Evolutionary conservation across 2,329 filamentous ascomycete species (phyloP).

Genomic region (Cladosporium sp.): DNA sequence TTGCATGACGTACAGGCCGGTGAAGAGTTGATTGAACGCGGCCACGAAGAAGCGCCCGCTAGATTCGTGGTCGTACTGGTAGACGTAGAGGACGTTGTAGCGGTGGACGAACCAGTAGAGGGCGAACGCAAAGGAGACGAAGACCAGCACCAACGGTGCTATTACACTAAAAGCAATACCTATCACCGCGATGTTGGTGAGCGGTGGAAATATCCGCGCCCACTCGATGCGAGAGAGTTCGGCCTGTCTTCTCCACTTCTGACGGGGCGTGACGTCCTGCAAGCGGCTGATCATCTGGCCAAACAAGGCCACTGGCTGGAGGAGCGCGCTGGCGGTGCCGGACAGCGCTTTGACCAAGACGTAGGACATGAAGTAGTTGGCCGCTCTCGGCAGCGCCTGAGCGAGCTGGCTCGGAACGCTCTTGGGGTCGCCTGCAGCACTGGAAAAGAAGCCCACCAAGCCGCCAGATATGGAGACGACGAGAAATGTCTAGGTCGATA

Average conservation of each 20-base stretch:
- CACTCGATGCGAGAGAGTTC: slow-evolving; percentile 87
- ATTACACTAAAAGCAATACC: slow-evolving; percentile 80
- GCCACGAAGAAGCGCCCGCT: slow-evolving; percentile 86
- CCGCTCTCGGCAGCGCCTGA: slow-evolving; percentile 71
- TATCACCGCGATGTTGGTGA: slow-evolving; percentile 94
- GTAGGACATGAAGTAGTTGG: slow-evolving; percentile 98
- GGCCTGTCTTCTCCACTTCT: slow-evolving; percentile 83
- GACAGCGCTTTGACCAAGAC: slow-evolving; percentile 92
- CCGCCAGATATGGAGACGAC: slow-evolving; percentile 82
- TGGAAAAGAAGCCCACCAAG: slow-evolving; percentile 58
- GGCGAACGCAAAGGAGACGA: too few relatives aligned
- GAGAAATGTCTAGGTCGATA: slow-evolving; percentile 87
- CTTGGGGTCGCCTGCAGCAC: slow-evolving; percentile 56
- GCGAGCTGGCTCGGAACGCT: slow-evolving; percentile 68
- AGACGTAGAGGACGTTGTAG: slow-evolving; percentile 96
- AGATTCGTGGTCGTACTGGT: slow-evolving; percentile 80
- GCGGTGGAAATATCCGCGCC: slow-evolving; percentile 87
- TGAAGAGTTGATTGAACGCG: slow-evolving; percentile 93
- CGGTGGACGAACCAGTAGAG: slow-evolving; percentile 91
- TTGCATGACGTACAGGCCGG: slow-evolving; percentile 91
- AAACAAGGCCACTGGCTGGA: too few relatives aligned
- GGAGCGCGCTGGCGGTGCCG: slow-evolving; percentile 78
- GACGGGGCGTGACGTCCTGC: slow-evolving; percentile 70
- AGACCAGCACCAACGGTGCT: slow-evolving; percentile 82
- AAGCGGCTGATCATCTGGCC: slow-evolving; percentile 78